A percentile compares a stretch with the other conserved stretches of the same genome.
These are phyloP conservation scores for Diaporthe sp. DNA, from an alignment of 2,329 filamentous ascomycete genomes.

Conservation along the genomic window DNA sequence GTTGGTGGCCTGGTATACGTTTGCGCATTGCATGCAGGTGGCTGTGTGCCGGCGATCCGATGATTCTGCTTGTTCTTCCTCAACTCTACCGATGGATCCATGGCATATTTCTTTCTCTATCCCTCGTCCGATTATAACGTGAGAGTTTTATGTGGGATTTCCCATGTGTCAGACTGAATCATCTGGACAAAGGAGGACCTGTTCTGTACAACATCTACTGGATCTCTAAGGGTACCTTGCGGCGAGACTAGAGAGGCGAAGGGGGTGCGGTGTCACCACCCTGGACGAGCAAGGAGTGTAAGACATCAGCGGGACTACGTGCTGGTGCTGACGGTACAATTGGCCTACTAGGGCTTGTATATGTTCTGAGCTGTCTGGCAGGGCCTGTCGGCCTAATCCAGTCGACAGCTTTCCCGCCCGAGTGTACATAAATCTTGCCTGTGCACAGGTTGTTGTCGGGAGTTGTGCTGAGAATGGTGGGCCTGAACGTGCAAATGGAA, in stretches of 20 bases:
- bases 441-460: not conserved
- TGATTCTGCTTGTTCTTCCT: not conserved
- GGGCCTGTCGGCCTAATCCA: not conserved
- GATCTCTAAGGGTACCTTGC: not conserved
- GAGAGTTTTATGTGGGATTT: not conserved
- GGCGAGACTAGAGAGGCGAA: not conserved
- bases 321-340: not conserved
- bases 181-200: not conserved
- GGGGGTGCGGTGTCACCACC: not conserved
- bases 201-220: not conserved
- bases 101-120: not conserved
- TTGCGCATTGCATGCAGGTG: not conserved
- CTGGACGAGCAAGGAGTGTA: not conserved
- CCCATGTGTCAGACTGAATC: not conserved
- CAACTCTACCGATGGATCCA: not conserved
- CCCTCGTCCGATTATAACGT: not conserved
- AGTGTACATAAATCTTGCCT: slow-evolving; percentile 9
- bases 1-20: not conserved
- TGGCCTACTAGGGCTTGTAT: not conserved
- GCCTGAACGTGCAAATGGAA: not conserved
- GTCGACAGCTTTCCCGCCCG: not conserved
- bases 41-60: not conserved
- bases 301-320: not conserved
- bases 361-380: not conserved
- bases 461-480: not conserved